These are phyloP conservation scores for Aspergillus piperis DNA, from an alignment of 2,329 filamentous ascomycete species.

Conservation along the genomic window DNA sequence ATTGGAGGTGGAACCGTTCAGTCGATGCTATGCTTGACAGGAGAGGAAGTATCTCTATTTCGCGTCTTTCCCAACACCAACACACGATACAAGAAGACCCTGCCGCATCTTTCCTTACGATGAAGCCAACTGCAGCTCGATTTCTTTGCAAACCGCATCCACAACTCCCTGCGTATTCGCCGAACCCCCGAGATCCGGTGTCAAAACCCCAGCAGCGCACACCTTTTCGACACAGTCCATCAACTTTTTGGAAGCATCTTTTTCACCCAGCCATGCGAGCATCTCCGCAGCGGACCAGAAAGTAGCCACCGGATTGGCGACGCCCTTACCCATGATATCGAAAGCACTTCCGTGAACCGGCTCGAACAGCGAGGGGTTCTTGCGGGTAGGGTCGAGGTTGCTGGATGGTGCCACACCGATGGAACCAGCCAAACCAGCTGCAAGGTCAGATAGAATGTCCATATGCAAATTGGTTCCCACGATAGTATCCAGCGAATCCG, in stretches of 20 bases:
- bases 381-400: conserved; percentile 64
- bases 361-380: conserved; percentile 63
- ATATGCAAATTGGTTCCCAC: conserved; percentile 59
- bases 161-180: conserved; percentile 60
- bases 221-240: conserved; percentile 63
- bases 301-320: conserved; percentile 63
- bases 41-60: too few relatives aligned
- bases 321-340: conserved; percentile 63
- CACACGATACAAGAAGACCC: too few relatives aligned
- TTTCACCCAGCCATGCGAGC: conserved; percentile 62
- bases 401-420: conserved; percentile 71
- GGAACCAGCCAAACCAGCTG: conserved; percentile 66
- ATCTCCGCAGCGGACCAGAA: conserved; percentile 72
- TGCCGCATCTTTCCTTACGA: background rate
- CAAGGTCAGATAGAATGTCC: conserved; percentile 69
- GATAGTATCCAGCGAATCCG: conserved; percentile 53
- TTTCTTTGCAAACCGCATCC: conserved; percentile 55
- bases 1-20: too few relatives aligned
- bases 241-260: conserved; percentile 56
- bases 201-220: conserved; percentile 55
- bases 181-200: conserved; percentile 60
- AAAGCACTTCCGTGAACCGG: conserved; percentile 65
- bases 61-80: too few relatives aligned
- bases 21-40: too few relatives aligned
- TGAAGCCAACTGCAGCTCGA: conserved; percentile 34